Evolutionary conservation across 2,329 filamentous ascomycete species (phyloP).

Genomic region (Helicocarpus griseus): DNA sequence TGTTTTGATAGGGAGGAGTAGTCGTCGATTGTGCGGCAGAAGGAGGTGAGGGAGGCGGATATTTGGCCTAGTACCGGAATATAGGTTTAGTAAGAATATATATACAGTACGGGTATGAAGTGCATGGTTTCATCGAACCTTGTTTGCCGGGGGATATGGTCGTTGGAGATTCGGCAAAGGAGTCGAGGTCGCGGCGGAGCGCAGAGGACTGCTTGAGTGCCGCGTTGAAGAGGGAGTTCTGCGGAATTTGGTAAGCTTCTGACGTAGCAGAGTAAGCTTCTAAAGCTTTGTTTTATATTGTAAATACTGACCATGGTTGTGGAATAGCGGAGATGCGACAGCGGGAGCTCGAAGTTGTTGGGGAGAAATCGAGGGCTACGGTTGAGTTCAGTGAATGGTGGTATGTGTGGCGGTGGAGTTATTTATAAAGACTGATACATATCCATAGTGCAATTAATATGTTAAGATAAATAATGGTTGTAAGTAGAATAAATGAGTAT

Average conservation of each 20-base stretch:
- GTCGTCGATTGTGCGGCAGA: slow-evolving; percentile 84
- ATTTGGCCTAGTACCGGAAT: slow-evolving; percentile 51
- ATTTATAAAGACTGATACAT: not conserved
- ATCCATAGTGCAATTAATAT: not conserved
- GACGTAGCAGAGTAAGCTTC: not conserved
- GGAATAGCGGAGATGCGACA: not conserved
- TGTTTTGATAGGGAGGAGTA: slow-evolving; percentile 78
- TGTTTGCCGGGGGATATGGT: slow-evolving; percentile 55
- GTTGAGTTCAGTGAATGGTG: not conserved
- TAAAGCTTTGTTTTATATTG: too few relatives aligned
- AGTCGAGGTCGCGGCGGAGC: slow-evolving; percentile 65
- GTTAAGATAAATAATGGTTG: not conserved
- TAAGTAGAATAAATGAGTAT: not conserved
- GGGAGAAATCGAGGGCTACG: not conserved
- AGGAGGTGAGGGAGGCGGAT: slow-evolving; percentile 67
- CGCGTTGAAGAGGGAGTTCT: slow-evolving; percentile 81
- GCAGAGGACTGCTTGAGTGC: slow-evolving; percentile 75
- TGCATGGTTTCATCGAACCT: slow-evolving; percentile 24
- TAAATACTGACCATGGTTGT: not conserved
- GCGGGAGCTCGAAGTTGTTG: not conserved
- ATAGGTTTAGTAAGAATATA: slow-evolving; percentile 21
- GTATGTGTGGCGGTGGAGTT: not conserved
- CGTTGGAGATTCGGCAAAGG: slow-evolving; percentile 51
- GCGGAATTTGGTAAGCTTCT: not conserved
- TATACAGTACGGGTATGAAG: not conserved